Evolutionary conservation across 1,284 basidiomycete species (phyloP), one percentile per base, ranked within the genome.

Genomic region (Acaromyces ingoldii): DNA sequence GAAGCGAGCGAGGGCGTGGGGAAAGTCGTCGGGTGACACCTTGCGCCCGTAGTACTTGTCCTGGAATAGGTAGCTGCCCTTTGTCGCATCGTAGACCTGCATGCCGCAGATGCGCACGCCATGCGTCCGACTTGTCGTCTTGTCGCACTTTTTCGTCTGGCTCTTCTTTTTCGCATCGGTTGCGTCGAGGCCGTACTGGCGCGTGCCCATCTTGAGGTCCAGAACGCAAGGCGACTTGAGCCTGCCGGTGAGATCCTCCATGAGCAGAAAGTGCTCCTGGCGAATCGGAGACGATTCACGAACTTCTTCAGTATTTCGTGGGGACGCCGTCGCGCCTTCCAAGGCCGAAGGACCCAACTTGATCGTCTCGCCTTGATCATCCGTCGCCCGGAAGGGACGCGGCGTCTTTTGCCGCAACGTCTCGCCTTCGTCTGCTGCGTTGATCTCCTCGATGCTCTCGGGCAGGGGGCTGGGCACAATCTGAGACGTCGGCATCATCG

Each of bases 201-300:
- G 82, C 29, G 92, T 97, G 11, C 93, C 93, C 93, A 98, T 98
- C 81, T 98, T 99, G 67, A 98, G 80, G 77, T 99, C 93, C 62
- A 98, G 83, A 37, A 99, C 95, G 72, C 93, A 99, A 3, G 95
- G 90, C 48, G 84, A 84, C 76, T 88, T 92, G 64, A 97, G 78
- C n/a, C 88, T 81, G 19, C 95, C 95, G 1, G 93, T 99, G 39
- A 99, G 79, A 73, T 99, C 95, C 77, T 99, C 93, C 89, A 99
- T 93, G 59, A 98, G 82, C 65, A 99, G 91, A 76, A 98, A 99
- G 72, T 97, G 87, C 75, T 96, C 91, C 77, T 95, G 91, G 15
- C 92, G 84, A 13, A 88, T 55, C 31, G 60, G 60, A n/a, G 30
- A 34, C 11, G 31, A 28, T 19, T 51, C 30, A 19, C 6, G 4